phyloP scores from a whole-genome alignment of 345 rosid species.

The Limnanthes douglasii region DNA sequence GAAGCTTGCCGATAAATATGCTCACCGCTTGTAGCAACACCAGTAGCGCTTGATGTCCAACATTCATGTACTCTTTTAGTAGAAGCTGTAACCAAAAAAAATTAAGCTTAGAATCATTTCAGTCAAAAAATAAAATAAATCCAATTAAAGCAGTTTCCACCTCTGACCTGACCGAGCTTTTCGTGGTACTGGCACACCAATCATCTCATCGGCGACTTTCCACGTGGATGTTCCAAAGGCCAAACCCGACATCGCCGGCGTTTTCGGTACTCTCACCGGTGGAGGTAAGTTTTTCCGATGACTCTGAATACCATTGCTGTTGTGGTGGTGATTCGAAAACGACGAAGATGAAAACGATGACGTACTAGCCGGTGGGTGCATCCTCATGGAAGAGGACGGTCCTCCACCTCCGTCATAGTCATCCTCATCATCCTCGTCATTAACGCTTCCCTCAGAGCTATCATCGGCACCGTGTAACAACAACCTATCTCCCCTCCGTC shows the following conservation, averaged over 20 bases:
- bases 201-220: conserved; percentile 27
- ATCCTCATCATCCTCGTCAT: conserved; percentile 18
- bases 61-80: conserved; percentile 40
- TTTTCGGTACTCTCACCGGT: conserved; percentile 3
- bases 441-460: conserved; percentile 22
- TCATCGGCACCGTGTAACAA: conserved; percentile 19
- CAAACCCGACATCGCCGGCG: not conserved
- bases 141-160: no score
- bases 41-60: conserved; percentile 27
- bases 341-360: no score
- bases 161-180: conserved; percentile 47
- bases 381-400: no score
- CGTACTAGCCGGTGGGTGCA: conserved; percentile 7
- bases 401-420: no score
- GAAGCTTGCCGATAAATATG: conserved; percentile 19
- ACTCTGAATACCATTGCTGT: conserved; percentile 7
- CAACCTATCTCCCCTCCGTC: conserved; percentile 22
- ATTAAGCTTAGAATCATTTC: not conserved
- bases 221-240: conserved; percentile 5
- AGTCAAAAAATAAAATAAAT: not conserved
- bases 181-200: conserved; percentile 41
- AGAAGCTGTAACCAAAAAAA: conserved; percentile 21
- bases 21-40: conserved; percentile 22
- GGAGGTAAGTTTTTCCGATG: conserved; percentile 10
- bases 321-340: no score